Percentiles rank a stretch among this genome's conserved stretches.
Conservation (phyloP, 2,329 filamentous ascomycete genomes). For the Trichoderma cornu-damae region DNA sequence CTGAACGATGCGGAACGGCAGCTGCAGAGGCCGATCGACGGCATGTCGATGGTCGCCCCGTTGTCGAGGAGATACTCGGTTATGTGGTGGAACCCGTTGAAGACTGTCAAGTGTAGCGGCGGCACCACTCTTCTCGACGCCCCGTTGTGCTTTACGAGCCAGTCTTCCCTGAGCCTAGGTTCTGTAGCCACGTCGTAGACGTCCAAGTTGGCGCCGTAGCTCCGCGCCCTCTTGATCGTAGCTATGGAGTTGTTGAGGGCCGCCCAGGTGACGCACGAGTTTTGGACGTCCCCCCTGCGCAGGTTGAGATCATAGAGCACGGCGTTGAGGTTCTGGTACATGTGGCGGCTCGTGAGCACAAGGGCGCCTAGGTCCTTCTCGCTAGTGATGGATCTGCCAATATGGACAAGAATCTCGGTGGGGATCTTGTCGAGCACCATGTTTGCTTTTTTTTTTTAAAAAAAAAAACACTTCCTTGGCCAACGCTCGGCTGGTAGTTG, state of each 20-base stretch:
- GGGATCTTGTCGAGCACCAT: neutral
- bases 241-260: neutral
- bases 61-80: neutral
- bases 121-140: neutral
- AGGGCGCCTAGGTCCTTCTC: neutral
- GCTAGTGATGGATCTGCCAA: neutral
- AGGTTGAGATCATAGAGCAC: neutral
- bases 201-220: neutral
- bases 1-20: neutral
- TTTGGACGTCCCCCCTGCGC: neutral
- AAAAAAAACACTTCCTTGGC: no score
- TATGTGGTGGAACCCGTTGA: neutral
- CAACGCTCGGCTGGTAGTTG: neutral
- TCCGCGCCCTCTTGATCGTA: neutral
- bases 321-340: neutral
- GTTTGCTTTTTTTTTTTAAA: no score
- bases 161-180: neutral
- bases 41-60: neutral
- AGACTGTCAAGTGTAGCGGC: neutral
- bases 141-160: neutral
- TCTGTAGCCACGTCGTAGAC: neutral
- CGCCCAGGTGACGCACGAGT: neutral
- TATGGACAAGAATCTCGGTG: neutral
- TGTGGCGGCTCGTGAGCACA: neutral
- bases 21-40: neutral